These are phyloP conservation scores for Talaromyces funiculosus DNA, from an alignment of 2,329 filamentous ascomycete species.

Conservation along the genomic window DNA sequence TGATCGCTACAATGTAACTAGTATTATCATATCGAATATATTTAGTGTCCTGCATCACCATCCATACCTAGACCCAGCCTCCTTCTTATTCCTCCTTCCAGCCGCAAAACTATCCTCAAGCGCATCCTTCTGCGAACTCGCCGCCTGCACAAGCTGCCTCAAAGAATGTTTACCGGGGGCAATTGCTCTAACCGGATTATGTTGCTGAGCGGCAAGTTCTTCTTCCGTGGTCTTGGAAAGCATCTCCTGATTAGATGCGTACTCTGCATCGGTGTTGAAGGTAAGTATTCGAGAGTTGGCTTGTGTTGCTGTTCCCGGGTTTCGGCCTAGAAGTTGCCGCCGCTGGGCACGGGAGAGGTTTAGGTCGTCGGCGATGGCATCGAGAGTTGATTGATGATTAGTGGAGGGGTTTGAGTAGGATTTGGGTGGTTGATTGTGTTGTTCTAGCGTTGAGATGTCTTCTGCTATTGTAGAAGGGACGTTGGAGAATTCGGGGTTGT, in stretches of 20 bases:
- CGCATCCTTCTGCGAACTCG: slow-evolving; percentile 74
- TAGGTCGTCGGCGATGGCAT: slow-evolving; percentile 67
- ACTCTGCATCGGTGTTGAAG: slow-evolving; percentile 86
- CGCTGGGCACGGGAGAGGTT: slow-evolving; percentile 71
- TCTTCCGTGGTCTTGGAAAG: slow-evolving; percentile 61
- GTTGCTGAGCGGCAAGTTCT: slow-evolving; percentile 48
- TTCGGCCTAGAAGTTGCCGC: slow-evolving; percentile 79
- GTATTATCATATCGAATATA: not conserved
- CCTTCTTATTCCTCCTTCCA: slow-evolving; percentile 70
- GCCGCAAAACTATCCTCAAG: slow-evolving; percentile 87
- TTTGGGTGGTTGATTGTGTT: slow-evolving; percentile 3
- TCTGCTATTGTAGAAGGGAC: slow-evolving; percentile 18
- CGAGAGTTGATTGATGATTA: slow-evolving; percentile 50
- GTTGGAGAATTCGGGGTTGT: slow-evolving; percentile 25
- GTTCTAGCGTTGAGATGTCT: slow-evolving; percentile 10
- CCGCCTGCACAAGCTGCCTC: slow-evolving; percentile 78
- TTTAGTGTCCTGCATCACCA: slow-evolving; percentile 50
- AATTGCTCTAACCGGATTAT: slow-evolving; percentile 77
- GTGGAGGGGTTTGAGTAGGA: slow-evolving; percentile 9
- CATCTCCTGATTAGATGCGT: slow-evolving; percentile 73
- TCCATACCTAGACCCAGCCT: slow-evolving; percentile 77
- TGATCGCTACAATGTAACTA: not conserved
- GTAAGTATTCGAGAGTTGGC: slow-evolving; percentile 66
- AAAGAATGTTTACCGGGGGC: slow-evolving; percentile 85
- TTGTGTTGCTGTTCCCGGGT: slow-evolving; percentile 26